Evolutionary conservation across 352 stramenopile genomes (phyloP).

Genomic region (Blastocystis sp.): DNA sequence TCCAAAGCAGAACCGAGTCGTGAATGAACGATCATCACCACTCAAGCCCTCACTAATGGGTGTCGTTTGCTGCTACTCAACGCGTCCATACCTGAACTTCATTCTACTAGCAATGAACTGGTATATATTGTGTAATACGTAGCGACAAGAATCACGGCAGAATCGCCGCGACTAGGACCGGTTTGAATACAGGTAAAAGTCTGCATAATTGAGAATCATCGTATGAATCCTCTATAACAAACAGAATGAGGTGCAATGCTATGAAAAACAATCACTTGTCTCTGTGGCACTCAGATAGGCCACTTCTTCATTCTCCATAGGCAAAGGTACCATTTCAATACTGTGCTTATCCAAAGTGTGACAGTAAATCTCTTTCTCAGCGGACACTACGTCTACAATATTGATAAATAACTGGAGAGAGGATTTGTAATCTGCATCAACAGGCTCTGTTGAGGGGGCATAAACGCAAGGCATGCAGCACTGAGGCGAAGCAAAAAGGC

Average conservation of each 20-base stretch:
- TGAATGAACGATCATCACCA: too few relatives aligned
- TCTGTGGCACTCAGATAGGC: background rate
- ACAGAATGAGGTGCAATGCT: background rate
- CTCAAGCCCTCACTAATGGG: too few relatives aligned
- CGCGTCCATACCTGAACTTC: slow-evolving; percentile 40
- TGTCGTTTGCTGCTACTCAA: background rate
- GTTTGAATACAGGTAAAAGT: background rate
- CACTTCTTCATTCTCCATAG: background rate
- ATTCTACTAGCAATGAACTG: slow-evolving; percentile 43
- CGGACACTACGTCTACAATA: background rate
- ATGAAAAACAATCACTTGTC: too few relatives aligned
- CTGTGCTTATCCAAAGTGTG: too few relatives aligned
- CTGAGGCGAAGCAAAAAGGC: background rate
- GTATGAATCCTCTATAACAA: slow-evolving; percentile 9
- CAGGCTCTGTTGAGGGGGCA: background rate
- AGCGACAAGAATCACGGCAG: background rate
- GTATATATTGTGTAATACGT: slow-evolving; percentile 40
- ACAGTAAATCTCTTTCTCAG: too few relatives aligned
- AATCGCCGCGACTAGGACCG: background rate
- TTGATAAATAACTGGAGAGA: background rate
- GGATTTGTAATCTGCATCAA: background rate
- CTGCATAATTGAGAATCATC: background rate
- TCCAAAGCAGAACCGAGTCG: too few relatives aligned
- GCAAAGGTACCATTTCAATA: too few relatives aligned
- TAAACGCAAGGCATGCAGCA: background rate